These are phyloP conservation scores for Taphrina pruni DNA, from an alignment of 1,139 yeast genomes.

Conservation along the genomic window DNA sequence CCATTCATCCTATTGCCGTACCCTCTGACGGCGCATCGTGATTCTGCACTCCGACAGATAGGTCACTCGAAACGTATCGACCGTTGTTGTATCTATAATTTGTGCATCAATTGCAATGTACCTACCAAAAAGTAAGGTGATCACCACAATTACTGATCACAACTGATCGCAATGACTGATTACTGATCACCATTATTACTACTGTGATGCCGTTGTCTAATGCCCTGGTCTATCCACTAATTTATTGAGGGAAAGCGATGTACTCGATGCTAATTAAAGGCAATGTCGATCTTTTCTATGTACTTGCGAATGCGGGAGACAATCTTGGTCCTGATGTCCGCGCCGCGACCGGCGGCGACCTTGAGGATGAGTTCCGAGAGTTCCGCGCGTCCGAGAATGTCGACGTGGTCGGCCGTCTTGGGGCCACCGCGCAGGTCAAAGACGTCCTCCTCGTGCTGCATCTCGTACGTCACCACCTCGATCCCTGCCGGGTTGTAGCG, in stretches of 20 bases:
- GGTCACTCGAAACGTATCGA: no score
- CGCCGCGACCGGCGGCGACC: constrained; percentile 83
- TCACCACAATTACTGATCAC: background rate
- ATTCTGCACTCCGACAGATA: no score
- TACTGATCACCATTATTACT: no score
- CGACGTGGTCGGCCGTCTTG: constrained; percentile 97
- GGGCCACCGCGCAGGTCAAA: constrained; percentile 97
- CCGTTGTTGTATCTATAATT: no score
- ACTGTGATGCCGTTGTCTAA: no score
- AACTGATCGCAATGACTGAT: background rate
- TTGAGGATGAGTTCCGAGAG: constrained; percentile 76
- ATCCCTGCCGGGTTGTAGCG: constrained; percentile 82
- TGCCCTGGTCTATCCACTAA: no score
- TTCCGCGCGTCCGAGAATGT: constrained; percentile 90
- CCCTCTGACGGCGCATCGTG: no score
- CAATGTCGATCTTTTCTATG: constrained; percentile 25
- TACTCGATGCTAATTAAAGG: constrained; percentile 6
- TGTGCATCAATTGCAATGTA: no score
- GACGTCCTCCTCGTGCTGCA: constrained; percentile 89
- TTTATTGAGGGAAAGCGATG: background rate
- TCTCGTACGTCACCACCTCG: constrained; percentile 80
- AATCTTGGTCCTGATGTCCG: constrained; percentile 64
- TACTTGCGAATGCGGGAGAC: constrained; percentile 63
- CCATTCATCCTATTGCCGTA: no score
- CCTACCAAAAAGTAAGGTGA: background rate